Base-by-base conservation (phyloP, 257 asterid species). In the Solanum microdontum region DNA sequence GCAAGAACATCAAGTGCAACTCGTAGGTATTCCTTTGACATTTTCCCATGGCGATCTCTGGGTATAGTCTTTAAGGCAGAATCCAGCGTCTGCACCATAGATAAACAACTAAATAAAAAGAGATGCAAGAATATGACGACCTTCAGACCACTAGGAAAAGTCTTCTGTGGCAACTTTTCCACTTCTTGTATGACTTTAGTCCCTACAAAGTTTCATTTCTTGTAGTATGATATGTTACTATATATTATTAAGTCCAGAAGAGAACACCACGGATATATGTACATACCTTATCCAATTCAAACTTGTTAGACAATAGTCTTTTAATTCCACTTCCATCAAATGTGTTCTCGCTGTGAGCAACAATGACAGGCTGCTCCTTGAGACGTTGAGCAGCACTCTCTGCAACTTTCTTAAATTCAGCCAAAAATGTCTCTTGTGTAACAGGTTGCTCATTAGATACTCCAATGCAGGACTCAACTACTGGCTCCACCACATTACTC, bases 301-400 rank as follows among this genome's bases (percentile, higher is more conserved):
- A 94, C 86, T 94, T 95, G 92, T 96, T 94, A 68, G 98, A 91
- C 73, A 97, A 70, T 17, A 96, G 92, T 89, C 96, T 94, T 91
- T 88, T 92, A 74, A 96, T 92, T 73, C 95, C 98, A 87, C 93
- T 93, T 87, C 99, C 99, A 83, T 96, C 98, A 45, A 94, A 97
- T 11, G 94, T 92, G 82, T 93, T 95, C 92, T 95, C 98, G 36
- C 92, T 93, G 69, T 96, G 99, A 86, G 99, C 99, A 88, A 97
- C 99, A 79, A 97, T 96, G 48, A 92, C 95, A 1, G 99, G 99
- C 83, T 93, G 95, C 80, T 96, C 99, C 87, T 91, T 92, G 34
- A 97, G 98, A 91, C 88, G 90, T 75, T 88, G 89, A 36, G 90
- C 95, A 85, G 93, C 94, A 34, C 82, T 88, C 89, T 90, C 98